These are phyloP conservation scores for Mortierella hygrophila DNA, from an alignment of 192 early-diverging fungal species.

Conservation along the genomic window DNA sequence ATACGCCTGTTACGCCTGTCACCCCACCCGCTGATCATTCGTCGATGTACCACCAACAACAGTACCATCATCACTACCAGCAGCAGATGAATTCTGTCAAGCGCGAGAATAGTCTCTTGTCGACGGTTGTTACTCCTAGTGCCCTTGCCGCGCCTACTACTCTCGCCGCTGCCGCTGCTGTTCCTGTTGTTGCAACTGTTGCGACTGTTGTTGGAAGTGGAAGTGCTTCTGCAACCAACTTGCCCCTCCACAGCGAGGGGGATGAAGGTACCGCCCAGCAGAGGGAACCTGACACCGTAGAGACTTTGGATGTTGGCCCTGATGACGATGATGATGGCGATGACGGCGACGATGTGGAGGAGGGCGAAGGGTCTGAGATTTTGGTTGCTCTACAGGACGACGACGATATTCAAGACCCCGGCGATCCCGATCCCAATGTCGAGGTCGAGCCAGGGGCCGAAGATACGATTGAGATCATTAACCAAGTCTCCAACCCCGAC, in stretches of 20 bases:
- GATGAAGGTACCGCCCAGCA: neutral
- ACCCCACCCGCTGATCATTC: neutral
- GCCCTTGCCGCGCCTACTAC: neutral
- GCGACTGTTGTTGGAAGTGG: neutral
- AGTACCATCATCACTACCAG: constrained; percentile 32
- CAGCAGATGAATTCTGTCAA: constrained; percentile 14
- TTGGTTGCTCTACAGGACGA: constrained; percentile 29
- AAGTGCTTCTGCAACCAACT: neutral
- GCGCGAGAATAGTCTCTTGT: constrained; percentile 25
- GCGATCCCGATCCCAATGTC: neutral
- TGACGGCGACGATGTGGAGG: neutral
- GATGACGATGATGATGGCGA: neutral
- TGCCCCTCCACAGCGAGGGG: neutral
- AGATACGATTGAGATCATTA: constrained; percentile 25
- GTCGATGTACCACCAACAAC: constrained; percentile 14
- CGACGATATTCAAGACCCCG: neutral
- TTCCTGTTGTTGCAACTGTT: neutral
- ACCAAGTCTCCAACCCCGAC: neutral
- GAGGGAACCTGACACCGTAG: neutral
- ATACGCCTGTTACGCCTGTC: neutral
- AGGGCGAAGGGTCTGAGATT: constrained; percentile 14
- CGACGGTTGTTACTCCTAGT: neutral
- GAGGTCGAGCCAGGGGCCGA: constrained; percentile 11
- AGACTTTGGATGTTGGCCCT: neutral
- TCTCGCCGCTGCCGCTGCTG: neutral